Base-by-base conservation (phyloP, 768 basidiomycete genomes). In the Trametes sanguinea region DNA sequence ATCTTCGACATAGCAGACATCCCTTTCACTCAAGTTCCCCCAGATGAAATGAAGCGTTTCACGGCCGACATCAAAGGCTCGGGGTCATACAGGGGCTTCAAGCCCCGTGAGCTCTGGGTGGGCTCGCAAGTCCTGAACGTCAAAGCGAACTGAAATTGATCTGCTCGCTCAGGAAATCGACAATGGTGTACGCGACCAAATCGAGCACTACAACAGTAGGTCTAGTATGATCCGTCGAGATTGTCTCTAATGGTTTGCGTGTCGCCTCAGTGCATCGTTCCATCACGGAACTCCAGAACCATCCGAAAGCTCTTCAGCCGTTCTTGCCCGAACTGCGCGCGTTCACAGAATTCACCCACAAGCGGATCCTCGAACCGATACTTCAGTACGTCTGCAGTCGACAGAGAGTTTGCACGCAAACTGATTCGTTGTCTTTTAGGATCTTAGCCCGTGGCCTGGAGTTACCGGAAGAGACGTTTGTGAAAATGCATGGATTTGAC, bases 171-270 rank as follows among this genome's bases (percentile, higher is more conserved):
- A 89, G 87, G 83, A 84, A 51, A 82, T 88, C 47, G 84, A 83
- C 43, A 80, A 79, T 10, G 87, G 87, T 6, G 82, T 89, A 29
- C 78, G 72, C 16, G 88, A 89, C 67, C 85, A 87, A 64, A 65
- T 87, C 16, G 87, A 89, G 67, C 76, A 82, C 53, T 88, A 89
- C 66, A 85, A 83, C 64, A 77, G 87, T 88, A n/a, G 35, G 47
- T 63, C 14, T 6, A 6, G 5, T 17, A 2, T 16, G 5, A 8
- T 6, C 1, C 4, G 13, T 9, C 8, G 3, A 16, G 9, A 37
- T 39, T 10, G 48, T 37, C 8, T 45, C 8, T 45, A 32, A 16
- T 48, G 17, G 37, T 27, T 51, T 6, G 6, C 8, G 17, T 17
- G 3, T n/a, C 10, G 17, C 40, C 8, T 0, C 45, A 86, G 85